Conservation (phyloP, 495 filamentous ascomycete genomes). For the Xylaria palmicola region DNA sequence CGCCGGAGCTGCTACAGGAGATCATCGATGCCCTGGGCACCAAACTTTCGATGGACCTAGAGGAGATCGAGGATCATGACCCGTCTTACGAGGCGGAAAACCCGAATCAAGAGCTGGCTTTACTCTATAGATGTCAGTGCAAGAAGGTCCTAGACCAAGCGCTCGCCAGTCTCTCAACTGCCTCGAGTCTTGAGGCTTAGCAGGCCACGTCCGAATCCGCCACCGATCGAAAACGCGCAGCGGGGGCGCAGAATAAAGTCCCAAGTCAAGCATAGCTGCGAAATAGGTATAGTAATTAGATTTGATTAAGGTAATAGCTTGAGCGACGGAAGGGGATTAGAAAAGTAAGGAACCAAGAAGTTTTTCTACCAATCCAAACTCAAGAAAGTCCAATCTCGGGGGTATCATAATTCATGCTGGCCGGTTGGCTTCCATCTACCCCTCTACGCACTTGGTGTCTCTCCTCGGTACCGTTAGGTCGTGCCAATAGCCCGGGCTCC, state of each 20-base stretch:
- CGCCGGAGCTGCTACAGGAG: conserved; percentile 15
- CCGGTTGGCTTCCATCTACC: neutral
- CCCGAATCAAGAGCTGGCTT: conserved; percentile 41
- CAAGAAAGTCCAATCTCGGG: conserved; percentile 16
- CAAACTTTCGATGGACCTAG: conserved; percentile 32
- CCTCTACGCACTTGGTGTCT: neutral
- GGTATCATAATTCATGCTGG: conserved; percentile 17
- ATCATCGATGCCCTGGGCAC: conserved; percentile 26
- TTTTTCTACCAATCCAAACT: conserved; percentile 8
- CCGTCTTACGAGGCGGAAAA: conserved; percentile 32
- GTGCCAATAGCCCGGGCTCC: neutral
- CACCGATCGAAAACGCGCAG: neutral
- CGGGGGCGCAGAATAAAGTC: neutral
- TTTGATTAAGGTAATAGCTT: conserved; percentile 1
- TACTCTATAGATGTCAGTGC: conserved; percentile 42
- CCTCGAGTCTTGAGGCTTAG: neutral
- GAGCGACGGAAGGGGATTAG: neutral
- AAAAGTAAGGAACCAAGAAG: neutral
- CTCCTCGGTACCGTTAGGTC: neutral
- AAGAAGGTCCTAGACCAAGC: conserved; percentile 36
- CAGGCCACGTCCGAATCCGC: no score
- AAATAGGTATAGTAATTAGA: neutral
- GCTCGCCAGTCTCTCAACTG: conserved; percentile 26
- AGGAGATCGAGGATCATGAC: conserved; percentile 31
- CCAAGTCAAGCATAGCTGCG: neutral